A percentile compares a stretch with the other conserved stretches of the same genome.
phyloP scores from a whole-genome alignment of 441 rosid genomes.

The Sinapis alba region DNA sequence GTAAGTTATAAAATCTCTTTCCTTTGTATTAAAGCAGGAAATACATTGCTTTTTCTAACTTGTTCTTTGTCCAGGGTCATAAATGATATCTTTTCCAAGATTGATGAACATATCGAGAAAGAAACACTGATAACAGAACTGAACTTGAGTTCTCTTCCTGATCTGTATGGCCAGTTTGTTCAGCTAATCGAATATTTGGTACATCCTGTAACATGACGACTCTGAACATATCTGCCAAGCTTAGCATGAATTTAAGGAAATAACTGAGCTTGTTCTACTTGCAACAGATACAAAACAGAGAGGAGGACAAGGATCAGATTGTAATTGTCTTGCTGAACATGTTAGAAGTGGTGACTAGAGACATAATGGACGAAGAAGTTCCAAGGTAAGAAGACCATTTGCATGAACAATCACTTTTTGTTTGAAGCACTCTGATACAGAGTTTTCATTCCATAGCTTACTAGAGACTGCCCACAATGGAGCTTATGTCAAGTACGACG shows the following conservation, averaged over 20 bases:
- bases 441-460: constrained; percentile 42
- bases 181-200: constrained; percentile 60
- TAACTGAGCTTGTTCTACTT: constrained; percentile 11
- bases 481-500: constrained; percentile 52
- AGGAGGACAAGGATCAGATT: constrained; percentile 67
- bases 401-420: neutral
- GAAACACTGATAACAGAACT: constrained; percentile 41
- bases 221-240: neutral
- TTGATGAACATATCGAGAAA: constrained; percentile 43
- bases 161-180: constrained; percentile 52
- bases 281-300: constrained; percentile 53
- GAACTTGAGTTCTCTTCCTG: constrained; percentile 63
- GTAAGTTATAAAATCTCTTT: constrained; percentile 42
- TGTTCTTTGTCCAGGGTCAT: constrained; percentile 45
- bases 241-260: constrained; percentile 12
- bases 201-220: constrained; percentile 20
- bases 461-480: constrained; percentile 63
- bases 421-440: constrained; percentile 12
- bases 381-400: constrained; percentile 46
- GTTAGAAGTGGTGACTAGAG: constrained; percentile 77
- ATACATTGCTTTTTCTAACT: neutral
- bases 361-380: constrained; percentile 62
- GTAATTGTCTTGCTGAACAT: constrained; percentile 71
- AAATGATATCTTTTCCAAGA: constrained; percentile 45
- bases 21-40: neutral